phyloP scores from a whole-genome alignment of 2,329 filamentous ascomycete genomes.

The Talaromyces piceae region DNA sequence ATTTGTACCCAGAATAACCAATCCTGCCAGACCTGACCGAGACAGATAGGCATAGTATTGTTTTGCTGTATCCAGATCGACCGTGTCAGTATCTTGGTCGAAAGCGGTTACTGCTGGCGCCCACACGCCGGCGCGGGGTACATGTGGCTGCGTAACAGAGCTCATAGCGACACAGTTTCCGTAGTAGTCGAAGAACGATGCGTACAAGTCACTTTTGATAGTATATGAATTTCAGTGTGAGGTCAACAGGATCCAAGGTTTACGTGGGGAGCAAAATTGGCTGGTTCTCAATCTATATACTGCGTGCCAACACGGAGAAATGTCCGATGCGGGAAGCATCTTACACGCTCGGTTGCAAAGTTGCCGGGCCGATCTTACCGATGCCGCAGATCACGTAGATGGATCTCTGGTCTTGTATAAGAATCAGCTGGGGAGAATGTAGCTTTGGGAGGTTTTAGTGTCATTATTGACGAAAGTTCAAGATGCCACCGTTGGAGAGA shows the following conservation, averaged over 20 bases:
- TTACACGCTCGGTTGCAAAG: not conserved
- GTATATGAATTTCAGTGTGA: too few relatives aligned
- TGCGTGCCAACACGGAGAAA: not conserved
- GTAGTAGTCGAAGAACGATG: too few relatives aligned
- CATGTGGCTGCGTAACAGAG: constrained; percentile 13
- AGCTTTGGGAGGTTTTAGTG: too few relatives aligned
- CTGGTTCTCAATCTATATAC: not conserved
- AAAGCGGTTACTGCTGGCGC: constrained; percentile 51
- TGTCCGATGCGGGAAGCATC: not conserved
- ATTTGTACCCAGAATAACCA: constrained; percentile 50
- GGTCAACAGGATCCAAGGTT: too few relatives aligned
- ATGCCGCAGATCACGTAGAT: not conserved
- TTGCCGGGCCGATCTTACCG: not conserved
- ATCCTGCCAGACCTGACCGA: constrained; percentile 42
- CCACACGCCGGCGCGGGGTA: constrained; percentile 39
- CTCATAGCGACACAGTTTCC: not conserved
- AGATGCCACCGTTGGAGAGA: too few relatives aligned
- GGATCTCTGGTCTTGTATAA: not conserved
- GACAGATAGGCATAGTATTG: constrained; percentile 49
- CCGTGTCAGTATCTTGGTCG: constrained; percentile 41
- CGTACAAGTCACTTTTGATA: not conserved
- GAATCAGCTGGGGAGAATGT: too few relatives aligned
- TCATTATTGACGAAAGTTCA: not conserved
- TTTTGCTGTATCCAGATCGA: constrained; percentile 42
- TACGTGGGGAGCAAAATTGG: too few relatives aligned